Percentiles rank a stretch among this genome's conserved stretches.
phyloP scores from a whole-genome alignment of 495 filamentous ascomycete species.

The Geoglossum glabrum region DNA sequence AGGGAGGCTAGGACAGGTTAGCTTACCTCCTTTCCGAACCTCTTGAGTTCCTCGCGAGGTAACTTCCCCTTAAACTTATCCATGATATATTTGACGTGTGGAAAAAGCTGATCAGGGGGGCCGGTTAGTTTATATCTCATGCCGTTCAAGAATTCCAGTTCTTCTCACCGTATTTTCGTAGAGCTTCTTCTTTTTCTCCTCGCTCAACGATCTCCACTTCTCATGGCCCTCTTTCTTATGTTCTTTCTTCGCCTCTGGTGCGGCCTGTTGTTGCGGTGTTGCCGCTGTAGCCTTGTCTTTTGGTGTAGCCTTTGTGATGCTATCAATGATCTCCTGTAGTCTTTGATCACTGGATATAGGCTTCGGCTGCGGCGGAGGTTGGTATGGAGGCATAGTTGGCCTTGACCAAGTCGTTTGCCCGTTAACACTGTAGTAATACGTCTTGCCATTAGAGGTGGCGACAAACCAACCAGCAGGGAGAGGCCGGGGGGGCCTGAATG shows the following conservation, averaged over 20 bases:
- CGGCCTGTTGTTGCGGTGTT: conserved; percentile 8
- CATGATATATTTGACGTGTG: conserved; percentile 64
- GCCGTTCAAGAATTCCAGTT: background rate
- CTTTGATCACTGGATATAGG: conserved; percentile 43
- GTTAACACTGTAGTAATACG: conserved; percentile 61
- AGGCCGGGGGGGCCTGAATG: conserved; percentile 25
- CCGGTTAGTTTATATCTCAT: conserved; percentile 5
- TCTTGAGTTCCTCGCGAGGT: conserved; percentile 71
- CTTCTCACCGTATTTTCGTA: conserved; percentile 66
- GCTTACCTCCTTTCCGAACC: conserved; percentile 61
- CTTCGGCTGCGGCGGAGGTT: conserved; percentile 39
- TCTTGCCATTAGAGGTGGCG: conserved; percentile 42
- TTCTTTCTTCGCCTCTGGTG: conserved; percentile 28
- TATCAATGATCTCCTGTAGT: conserved; percentile 70
- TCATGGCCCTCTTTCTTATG: conserved; percentile 41
- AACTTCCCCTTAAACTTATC: conserved; percentile 72
- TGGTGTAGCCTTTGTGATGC: conserved; percentile 53
- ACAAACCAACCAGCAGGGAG: conserved; percentile 69
- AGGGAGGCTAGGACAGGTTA: background rate
- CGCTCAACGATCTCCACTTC: conserved; percentile 57
- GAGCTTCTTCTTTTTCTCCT: conserved; percentile 80
- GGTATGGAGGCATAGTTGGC: conserved; percentile 45
- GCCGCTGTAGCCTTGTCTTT: conserved; percentile 35
- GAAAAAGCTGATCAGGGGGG: conserved; percentile 39
- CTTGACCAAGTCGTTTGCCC: conserved; percentile 63